phyloP scores from a whole-genome alignment of 345 rosid species.

The Pistacia integerrima region DNA sequence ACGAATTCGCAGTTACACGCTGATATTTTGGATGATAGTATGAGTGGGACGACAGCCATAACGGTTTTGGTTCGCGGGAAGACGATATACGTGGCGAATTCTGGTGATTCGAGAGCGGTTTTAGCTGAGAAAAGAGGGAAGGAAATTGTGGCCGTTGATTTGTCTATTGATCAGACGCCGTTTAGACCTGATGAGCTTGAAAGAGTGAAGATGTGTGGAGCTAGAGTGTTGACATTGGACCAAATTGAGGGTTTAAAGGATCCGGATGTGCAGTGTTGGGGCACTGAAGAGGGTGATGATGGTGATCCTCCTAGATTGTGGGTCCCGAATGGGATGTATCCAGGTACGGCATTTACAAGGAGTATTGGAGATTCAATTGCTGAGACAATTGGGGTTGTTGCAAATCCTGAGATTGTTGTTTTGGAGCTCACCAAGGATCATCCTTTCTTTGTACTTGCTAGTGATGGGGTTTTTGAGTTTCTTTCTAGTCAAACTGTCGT shows the following conservation, averaged over 20 bases:
- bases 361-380: constrained; percentile 95
- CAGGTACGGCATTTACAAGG: constrained; percentile 97
- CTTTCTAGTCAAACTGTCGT: constrained; percentile 92
- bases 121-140: constrained; percentile 75
- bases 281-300: constrained; percentile 90
- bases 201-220: constrained; percentile 89
- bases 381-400: constrained; percentile 91
- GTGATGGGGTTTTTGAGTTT: constrained; percentile 99
- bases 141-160: constrained; percentile 83
- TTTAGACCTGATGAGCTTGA: constrained; percentile 83
- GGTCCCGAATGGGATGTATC: constrained; percentile 95
- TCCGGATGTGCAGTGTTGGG: constrained; percentile 97
- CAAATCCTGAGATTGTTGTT: constrained; percentile 92
- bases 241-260: constrained; percentile 96
- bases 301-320: constrained; percentile 99
- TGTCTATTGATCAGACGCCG: constrained; percentile 92
- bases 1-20: constrained; percentile 80
- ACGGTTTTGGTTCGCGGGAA: constrained; percentile 89
- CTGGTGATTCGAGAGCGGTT: constrained; percentile 95
- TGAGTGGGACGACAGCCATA: constrained; percentile 97
- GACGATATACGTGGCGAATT: constrained; percentile 75
- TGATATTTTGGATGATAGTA: constrained; percentile 78
- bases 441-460: constrained; percentile 95
- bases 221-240: constrained; percentile 92
- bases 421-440: constrained; percentile 76